A percentile compares a stretch with the other conserved stretches of the same genome.
phyloP scores from a whole-genome alignment of 2,329 filamentous ascomycete species.

The Fusarium xyrophilum region DNA sequence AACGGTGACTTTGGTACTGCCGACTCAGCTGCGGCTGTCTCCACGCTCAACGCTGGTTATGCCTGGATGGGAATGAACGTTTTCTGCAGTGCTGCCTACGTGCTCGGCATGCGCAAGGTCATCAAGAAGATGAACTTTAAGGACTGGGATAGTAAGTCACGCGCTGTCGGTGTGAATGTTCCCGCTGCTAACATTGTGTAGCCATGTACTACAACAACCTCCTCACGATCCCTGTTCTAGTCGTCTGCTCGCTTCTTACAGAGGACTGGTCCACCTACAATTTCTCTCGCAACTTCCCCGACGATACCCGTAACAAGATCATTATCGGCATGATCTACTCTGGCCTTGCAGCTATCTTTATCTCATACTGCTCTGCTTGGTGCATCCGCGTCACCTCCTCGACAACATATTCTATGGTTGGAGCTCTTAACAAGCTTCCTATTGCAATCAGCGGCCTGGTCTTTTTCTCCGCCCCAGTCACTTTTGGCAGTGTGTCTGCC shows the following conservation, averaged over 20 bases:
- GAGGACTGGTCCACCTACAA: slow-evolving; percentile 95
- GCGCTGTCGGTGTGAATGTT: slow-evolving; percentile 3
- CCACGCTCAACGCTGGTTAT: slow-evolving; percentile 92
- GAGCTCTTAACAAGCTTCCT: slow-evolving; percentile 95
- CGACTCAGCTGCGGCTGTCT: slow-evolving; percentile 76
- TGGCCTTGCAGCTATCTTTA: slow-evolving; percentile 91
- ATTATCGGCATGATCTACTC: slow-evolving; percentile 92
- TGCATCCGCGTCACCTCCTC: slow-evolving; percentile 97
- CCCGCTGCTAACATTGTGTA: slow-evolving; percentile 53
- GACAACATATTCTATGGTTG: slow-evolving; percentile 99
- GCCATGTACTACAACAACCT: slow-evolving; percentile 99
- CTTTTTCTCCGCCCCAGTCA: slow-evolving; percentile 95
- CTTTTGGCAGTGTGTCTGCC: slow-evolving; percentile 87
- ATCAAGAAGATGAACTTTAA: slow-evolving; percentile 99
- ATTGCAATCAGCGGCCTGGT: slow-evolving; percentile 90
- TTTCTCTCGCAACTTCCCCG: slow-evolving; percentile 85
- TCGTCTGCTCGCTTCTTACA: slow-evolving; percentile 79
- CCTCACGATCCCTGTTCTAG: slow-evolving; percentile 89
- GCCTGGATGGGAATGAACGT: slow-evolving; percentile 99
- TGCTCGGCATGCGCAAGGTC: slow-evolving; percentile 94
- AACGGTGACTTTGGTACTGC: slow-evolving; percentile 62
- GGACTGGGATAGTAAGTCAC: slow-evolving; percentile 92
- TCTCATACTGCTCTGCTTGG: slow-evolving; percentile 99
- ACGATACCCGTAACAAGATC: slow-evolving; percentile 78
- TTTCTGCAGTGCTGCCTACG: slow-evolving; percentile 87